Conservation (phyloP, 208 protist genomes). For the Crithidia mellificae region DNA sequence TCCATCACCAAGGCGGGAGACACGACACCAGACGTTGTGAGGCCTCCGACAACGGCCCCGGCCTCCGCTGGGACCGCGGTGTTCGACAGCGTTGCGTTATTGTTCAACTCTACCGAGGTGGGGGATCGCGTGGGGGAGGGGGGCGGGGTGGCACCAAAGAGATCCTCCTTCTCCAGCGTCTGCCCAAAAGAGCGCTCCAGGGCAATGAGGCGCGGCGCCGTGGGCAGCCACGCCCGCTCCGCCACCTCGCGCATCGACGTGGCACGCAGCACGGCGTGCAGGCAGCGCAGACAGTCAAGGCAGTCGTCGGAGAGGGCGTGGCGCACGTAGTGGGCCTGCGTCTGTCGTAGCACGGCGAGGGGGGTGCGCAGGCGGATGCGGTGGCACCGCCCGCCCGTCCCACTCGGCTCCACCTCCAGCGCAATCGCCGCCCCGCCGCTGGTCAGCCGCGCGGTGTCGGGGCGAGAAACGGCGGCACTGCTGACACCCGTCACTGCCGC, state of each 20-base stretch:
- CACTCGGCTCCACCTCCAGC: constrained; percentile 65
- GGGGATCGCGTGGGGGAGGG: not conserved
- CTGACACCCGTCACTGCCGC: not conserved
- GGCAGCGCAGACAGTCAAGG: constrained; percentile 61
- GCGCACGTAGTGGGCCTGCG: constrained; percentile 66
- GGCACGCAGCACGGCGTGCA: constrained; percentile 45
- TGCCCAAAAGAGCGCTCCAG: constrained; percentile 84
- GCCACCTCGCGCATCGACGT: constrained; percentile 58
- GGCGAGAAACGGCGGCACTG: too few relatives aligned
- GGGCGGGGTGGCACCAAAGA: constrained; percentile 48
- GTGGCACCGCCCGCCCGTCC: constrained; percentile 83
- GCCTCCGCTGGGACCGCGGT: not conserved
- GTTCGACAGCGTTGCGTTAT: not conserved
- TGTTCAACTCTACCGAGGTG: not conserved
- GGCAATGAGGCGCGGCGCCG: constrained; percentile 72
- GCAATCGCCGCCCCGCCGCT: not conserved
- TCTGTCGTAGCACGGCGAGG: constrained; percentile 42
- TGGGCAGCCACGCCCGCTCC: constrained; percentile 65
- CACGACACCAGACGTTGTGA: not conserved
- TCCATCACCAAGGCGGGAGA: not conserved
- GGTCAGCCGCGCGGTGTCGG: too few relatives aligned
- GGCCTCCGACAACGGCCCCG: not conserved
- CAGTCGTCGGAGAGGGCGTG: constrained; percentile 73
- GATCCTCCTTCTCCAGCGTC: constrained; percentile 73
- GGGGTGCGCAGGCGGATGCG: constrained; percentile 75